Evolutionary conservation across 306 rosid genomes (phyloP).

Genomic region (Rubus idaeus): DNA sequence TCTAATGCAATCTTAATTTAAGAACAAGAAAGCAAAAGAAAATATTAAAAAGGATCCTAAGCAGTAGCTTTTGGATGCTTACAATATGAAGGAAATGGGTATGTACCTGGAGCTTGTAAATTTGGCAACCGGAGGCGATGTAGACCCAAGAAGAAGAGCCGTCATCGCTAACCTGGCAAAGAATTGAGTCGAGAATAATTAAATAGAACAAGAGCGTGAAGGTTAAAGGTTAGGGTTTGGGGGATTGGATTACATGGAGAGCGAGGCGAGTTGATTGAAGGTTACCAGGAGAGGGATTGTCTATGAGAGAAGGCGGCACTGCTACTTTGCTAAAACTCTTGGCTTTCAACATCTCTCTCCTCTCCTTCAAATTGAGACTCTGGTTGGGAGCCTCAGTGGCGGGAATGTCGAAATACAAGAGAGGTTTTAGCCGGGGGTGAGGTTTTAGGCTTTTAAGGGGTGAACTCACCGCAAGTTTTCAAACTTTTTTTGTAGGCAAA

Average conservation of each 20-base stretch:
- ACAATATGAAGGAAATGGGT: background rate
- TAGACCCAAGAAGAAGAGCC: conserved; percentile 50
- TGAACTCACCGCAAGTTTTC: too few species aligned
- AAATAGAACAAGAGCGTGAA: background rate
- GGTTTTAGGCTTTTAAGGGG: too few species aligned
- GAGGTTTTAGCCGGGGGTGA: too few species aligned
- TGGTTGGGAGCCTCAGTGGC: too few species aligned
- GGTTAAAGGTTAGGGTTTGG: conserved; percentile 8
- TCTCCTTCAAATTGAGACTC: background rate
- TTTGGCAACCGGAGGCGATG: conserved; percentile 72
- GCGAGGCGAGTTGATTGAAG: conserved; percentile 86
- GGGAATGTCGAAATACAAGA: too few species aligned
- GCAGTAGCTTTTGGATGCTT: too few species aligned
- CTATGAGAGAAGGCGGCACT: conserved; percentile 63
- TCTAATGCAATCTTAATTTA: conserved; percentile 50
- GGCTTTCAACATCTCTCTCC: conserved; percentile 49
- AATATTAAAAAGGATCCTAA: background rate
- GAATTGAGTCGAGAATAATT: background rate
- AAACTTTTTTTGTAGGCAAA: too few species aligned
- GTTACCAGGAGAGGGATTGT: conserved; percentile 78
- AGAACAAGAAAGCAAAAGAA: conserved; percentile 1
- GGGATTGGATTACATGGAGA: conserved; percentile 43
- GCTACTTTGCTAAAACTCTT: conserved; percentile 66
- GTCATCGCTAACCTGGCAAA: conserved; percentile 47
- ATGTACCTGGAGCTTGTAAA: conserved; percentile 68